phyloP scores from a whole-genome alignment of 2,329 filamentous ascomycete species.

The Cladosporium phlei region DNA sequence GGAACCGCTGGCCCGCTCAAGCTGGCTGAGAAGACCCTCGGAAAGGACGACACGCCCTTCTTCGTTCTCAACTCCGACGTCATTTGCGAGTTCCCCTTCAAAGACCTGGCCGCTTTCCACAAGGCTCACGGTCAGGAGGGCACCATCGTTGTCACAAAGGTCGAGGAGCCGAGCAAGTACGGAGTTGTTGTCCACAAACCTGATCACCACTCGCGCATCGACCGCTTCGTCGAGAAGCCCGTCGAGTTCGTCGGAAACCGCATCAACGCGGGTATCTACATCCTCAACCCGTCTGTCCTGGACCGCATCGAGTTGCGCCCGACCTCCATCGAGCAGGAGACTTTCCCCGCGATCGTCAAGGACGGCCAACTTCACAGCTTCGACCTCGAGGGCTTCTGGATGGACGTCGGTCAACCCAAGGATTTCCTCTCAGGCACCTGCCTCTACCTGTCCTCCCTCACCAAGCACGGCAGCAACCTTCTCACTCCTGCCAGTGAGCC shows the following conservation, averaged over 20 bases:
- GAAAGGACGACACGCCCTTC: slow-evolving; percentile 90
- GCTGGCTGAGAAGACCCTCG: slow-evolving; percentile 85
- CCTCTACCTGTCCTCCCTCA: slow-evolving; percentile 86
- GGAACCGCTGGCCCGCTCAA: slow-evolving; percentile 94
- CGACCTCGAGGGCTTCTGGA: slow-evolving; percentile 97
- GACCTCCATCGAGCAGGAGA: slow-evolving; percentile 97
- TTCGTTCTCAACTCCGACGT: slow-evolving; percentile 98
- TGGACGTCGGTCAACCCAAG: slow-evolving; percentile 98
- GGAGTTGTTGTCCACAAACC: slow-evolving; percentile 98
- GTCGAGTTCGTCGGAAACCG: slow-evolving; percentile 98
- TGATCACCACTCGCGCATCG: slow-evolving; percentile 82
- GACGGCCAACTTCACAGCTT: slow-evolving; percentile 93
- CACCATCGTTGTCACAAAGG: slow-evolving; percentile 97
- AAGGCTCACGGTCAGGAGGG: slow-evolving; percentile 89
- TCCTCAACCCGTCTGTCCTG: slow-evolving; percentile 88
- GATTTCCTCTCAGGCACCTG: slow-evolving; percentile 96
- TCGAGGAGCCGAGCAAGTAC: slow-evolving; percentile 98
- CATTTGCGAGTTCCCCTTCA: slow-evolving; percentile 96
- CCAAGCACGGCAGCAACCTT: slow-evolving; percentile 83
- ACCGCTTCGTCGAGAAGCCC: slow-evolving; percentile 98
- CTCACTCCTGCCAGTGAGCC: slow-evolving; percentile 66
- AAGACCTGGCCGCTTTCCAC: slow-evolving; percentile 86
- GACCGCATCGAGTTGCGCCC: slow-evolving; percentile 90
- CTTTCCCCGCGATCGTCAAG: slow-evolving; percentile 87
- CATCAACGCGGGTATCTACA: slow-evolving; percentile 98